Base-by-base conservation (phyloP, 768 basidiomycete species). In the Symmetrospora coprosmae region DNA sequence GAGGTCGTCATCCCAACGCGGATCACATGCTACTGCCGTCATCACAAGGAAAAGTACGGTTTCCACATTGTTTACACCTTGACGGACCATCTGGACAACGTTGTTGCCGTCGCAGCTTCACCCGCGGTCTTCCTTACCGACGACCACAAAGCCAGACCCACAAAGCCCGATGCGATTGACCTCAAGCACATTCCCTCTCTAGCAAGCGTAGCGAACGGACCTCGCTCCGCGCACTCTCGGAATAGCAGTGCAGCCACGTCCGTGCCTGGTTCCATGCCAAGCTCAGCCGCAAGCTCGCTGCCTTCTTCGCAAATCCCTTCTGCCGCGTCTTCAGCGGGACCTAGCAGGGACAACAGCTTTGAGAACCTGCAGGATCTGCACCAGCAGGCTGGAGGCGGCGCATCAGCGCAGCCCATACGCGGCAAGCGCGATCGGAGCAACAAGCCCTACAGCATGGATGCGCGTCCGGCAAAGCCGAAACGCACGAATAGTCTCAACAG, bases 41-140 rank as follows among this genome's bases (percentile, higher is more conserved):
- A 97, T 76, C 92, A 99, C 74, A 84, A 88, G 62, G 94, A 99
- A 75, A 96, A 94, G 74, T 76, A 84, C 35, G 94, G 94, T 2
- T 46, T 45, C 43, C 28, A 23, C 70, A 82, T 97, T 61, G 83
- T 85, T 66, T 85, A 96, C 71, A 81, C 82, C 19, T 79, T 99
- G 77, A 79, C 82, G 70, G 87, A 94, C 67, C 76, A 82, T 66
- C 76, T 74, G 25, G 91, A 90, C 2, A 79, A 84, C 21, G 73
- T 87, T 47, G 81, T 97, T 52, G 91, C 87, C 14, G 78, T 80
- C 7, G 89, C 88, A 4, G 79, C 77, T 53, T 86, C 89, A 1
- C 81, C 82, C 30, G 88, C 92, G 2, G 90, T 99, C 66, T 91
- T 97, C 83, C 97, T 97, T 66, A 99, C 92, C 1, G 94, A 99